A percentile compares a stretch with the other conserved stretches of the same genome.
Conservation (phyloP, 2,329 filamentous ascomycete species). For the Canariomyces notabilis region DNA sequence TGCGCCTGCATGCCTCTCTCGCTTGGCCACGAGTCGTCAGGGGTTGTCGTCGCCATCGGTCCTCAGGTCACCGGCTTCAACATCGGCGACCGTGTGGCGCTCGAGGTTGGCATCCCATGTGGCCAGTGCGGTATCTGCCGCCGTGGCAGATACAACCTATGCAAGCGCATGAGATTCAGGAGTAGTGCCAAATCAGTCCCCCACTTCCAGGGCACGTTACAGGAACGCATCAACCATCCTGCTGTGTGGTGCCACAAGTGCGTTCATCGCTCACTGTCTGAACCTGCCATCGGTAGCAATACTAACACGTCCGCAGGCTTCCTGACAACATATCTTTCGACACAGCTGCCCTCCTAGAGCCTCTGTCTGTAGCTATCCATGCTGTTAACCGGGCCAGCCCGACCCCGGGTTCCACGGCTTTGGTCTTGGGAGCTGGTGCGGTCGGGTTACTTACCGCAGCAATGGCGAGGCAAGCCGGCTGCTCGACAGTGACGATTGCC, state of each 20-base stretch:
- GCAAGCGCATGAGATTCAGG: constrained; percentile 56
- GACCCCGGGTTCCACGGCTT: constrained; percentile 48
- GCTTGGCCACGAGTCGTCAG: constrained; percentile 59
- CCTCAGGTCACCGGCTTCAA: constrained; percentile 47
- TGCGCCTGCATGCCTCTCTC: constrained; percentile 61
- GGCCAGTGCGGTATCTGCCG: constrained; percentile 47
- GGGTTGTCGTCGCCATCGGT: constrained; percentile 52
- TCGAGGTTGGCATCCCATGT: constrained; percentile 53
- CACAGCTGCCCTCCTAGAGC: constrained; percentile 56
- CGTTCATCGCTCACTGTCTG: no score
- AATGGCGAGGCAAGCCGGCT: constrained; percentile 57
- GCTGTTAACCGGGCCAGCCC: constrained; percentile 52
- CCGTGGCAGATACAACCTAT: constrained; percentile 56
- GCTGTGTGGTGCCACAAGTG: constrained; percentile 59
- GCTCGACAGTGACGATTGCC: constrained; percentile 53
- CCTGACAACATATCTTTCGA: constrained; percentile 55
- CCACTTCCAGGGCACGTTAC: constrained; percentile 58
- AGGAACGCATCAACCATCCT: constrained; percentile 59
- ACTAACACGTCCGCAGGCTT: constrained; percentile 38
- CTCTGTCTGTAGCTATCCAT: constrained; percentile 58
- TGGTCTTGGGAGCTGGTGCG: constrained; percentile 62
- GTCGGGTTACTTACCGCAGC: constrained; percentile 59
- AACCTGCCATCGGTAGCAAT: background rate
- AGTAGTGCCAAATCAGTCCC: constrained; percentile 59
- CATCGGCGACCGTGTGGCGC: constrained; percentile 53